Evolutionary conservation across 2,329 filamentous ascomycete genomes (phyloP).

Genomic region (Aciculosporium take): DNA sequence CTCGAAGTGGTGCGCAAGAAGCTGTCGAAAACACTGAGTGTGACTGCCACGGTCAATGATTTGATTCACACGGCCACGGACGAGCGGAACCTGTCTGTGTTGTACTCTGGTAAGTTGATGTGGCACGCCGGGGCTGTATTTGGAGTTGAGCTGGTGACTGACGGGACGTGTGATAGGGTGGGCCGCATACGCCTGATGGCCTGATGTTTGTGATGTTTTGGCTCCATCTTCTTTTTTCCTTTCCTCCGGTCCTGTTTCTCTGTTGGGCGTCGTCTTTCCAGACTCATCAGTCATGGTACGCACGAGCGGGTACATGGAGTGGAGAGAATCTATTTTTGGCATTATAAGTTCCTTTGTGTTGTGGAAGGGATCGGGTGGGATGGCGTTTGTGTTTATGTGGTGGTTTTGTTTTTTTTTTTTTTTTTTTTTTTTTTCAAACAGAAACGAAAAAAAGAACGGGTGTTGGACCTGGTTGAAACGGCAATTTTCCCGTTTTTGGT

Average conservation of each 20-base stretch:
- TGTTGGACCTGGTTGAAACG: no score
- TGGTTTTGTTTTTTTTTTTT: not conserved
- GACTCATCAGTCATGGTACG: not conserved
- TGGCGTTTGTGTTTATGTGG: no score
- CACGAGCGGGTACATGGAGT: not conserved
- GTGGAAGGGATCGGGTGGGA: no score
- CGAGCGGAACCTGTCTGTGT: slow-evolving; percentile 76
- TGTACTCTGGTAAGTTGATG: slow-evolving; percentile 56
- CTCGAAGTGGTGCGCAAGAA: slow-evolving; percentile 93
- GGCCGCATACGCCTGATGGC: slow-evolving; percentile 29
- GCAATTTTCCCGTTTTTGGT: no score
- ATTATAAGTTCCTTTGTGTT: not conserved
- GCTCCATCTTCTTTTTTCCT: not conserved
- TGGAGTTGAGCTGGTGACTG: slow-evolving; percentile 9
- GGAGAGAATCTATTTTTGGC: not conserved
- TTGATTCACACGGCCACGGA: slow-evolving; percentile 92
- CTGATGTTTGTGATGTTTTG: not conserved
- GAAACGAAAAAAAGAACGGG: no score
- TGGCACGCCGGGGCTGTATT: not conserved
- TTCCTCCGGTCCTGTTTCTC: no score
- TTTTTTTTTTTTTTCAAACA: not conserved
- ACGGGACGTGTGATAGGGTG: slow-evolving; percentile 20
- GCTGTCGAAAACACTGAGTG: slow-evolving; percentile 81
- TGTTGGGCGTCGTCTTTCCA: no score
- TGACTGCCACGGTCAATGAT: slow-evolving; percentile 90